These are phyloP conservation scores for Boletus subcaerulescens DNA, from an alignment of 768 basidiomycete species.

Conservation along the genomic window DNA sequence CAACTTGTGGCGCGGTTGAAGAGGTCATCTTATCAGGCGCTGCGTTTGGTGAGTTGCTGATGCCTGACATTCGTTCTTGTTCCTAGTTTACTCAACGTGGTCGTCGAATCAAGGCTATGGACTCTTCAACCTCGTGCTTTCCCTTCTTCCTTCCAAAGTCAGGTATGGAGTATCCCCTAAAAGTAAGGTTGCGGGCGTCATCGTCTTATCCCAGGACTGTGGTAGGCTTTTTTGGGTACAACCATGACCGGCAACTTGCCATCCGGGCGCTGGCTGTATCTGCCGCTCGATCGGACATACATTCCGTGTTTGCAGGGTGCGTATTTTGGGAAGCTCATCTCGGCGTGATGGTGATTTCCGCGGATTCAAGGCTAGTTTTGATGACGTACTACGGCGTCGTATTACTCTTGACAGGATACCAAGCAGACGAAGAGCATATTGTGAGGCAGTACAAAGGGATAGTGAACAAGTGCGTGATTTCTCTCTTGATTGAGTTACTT, in stretches of 20 bases:
- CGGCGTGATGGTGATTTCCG: background rate
- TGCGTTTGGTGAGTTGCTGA: constrained; percentile 60
- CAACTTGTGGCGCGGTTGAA: constrained; percentile 56
- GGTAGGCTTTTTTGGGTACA: constrained; percentile 75
- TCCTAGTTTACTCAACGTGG: background rate
- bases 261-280: constrained; percentile 67
- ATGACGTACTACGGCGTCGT: constrained; percentile 81
- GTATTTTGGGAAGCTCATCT: constrained; percentile 18
- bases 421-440: constrained; percentile 67
- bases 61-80: background rate
- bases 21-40: constrained; percentile 72
- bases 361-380: constrained; percentile 52
- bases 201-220: constrained; percentile 46
- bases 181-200: background rate
- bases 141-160: constrained; percentile 66
- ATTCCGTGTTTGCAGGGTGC: constrained; percentile 74
- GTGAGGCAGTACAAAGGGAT: constrained; percentile 61
- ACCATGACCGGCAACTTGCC: constrained; percentile 66
- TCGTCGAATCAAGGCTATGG: constrained; percentile 43
- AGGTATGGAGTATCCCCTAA: constrained; percentile 42
- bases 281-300: constrained; percentile 64
- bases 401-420: constrained; percentile 68
- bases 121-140: constrained; percentile 78
- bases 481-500: background rate
- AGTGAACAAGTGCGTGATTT: constrained; percentile 53